phyloP scores from a whole-genome alignment of 2,329 filamentous ascomycete species.

The Trichoderma hamatum region DNA sequence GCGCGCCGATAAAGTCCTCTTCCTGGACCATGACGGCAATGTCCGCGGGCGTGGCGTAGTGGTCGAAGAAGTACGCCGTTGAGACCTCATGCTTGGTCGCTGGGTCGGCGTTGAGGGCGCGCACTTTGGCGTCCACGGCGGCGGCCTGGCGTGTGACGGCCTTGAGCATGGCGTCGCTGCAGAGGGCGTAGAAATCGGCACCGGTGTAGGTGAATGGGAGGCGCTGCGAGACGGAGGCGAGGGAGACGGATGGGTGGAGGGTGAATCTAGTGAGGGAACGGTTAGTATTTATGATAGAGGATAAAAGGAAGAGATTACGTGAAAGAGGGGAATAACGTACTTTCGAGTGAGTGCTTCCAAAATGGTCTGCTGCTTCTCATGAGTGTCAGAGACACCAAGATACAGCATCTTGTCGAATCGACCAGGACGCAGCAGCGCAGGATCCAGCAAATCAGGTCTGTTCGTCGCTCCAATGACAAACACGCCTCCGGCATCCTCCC shows the following conservation, averaged over 20 bases:
- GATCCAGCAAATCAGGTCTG: conserved; percentile 87
- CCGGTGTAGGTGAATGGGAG: conserved; percentile 97
- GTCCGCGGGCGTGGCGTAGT: conserved; percentile 80
- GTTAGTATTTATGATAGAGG: too few relatives aligned
- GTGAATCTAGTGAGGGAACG: too few relatives aligned
- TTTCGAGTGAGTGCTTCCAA: conserved; percentile 93
- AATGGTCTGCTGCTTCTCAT: conserved; percentile 94
- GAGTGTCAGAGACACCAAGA: conserved; percentile 91
- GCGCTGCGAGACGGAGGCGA: conserved; percentile 70
- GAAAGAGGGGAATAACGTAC: conserved; percentile 51
- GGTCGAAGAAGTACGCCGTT: conserved; percentile 95
- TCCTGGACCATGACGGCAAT: conserved; percentile 86
- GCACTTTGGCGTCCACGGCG: conserved; percentile 81
- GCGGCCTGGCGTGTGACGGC: conserved; percentile 90
- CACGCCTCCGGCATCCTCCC: conserved; percentile 81
- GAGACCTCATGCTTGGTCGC: conserved; percentile 59
- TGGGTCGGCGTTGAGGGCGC: conserved; percentile 61
- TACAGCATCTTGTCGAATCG: conserved; percentile 99
- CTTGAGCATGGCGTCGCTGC: conserved; percentile 98
- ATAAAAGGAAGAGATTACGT: not conserved
- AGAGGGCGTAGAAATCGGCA: conserved; percentile 95
- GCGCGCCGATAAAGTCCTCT: conserved; percentile 81
- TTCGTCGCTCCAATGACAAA: conserved; percentile 98
- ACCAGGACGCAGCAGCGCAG: conserved; percentile 83
- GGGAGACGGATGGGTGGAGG: conserved; percentile 76